Base-by-base conservation (phyloP, 768 basidiomycete genomes). In the Amanita thiersii region DNA sequence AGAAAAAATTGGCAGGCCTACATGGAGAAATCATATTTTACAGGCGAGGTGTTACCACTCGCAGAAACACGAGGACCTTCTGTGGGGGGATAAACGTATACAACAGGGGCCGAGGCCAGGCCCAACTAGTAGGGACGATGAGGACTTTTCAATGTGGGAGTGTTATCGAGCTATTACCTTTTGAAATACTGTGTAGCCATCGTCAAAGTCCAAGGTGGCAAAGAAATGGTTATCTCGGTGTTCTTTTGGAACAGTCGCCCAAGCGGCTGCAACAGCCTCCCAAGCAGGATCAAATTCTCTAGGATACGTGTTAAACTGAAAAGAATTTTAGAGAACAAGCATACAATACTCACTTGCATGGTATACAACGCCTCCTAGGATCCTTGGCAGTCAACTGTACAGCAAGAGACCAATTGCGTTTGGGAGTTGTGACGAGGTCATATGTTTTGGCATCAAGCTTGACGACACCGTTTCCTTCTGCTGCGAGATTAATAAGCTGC, bases 211-310 rank as follows among this genome's bases (percentile, higher is more conserved):
- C 21, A 90, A 59, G 9, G 81, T 82, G 6, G 80, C 96, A 55
- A 98, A 99, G 75, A 97, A 93, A 60, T 97, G 93, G 42, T 69
- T 66, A 57, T 88, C 72, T 30, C 82, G 75, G n/a, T 84, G 63
- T 15, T 66, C 67, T 43, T 70, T 52, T 5, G 85, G 61, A 6
- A 73, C 71, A 10, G 68, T 68, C 3, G 73, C 57, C 92, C 92
- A 97, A n/a, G 88, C 79, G 52, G 79, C 79, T 25, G 87, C 85
- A 9, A 94, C 82, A 2, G 78, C 64, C n/a, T 70, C 71, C 74
- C 80, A 96, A 4, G 80, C 69, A 5, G 93, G 90, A 37, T 86
- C 76, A 55, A 97, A 94, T 51, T 86, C 77, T 58, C 91, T 94
- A 58, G 37, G 8, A 10, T n/a, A n/a, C n/a, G 24, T 14, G 32